Conservation (phyloP, 805 yeast genomes). For the Saccharomycopsis sp. region DNA sequence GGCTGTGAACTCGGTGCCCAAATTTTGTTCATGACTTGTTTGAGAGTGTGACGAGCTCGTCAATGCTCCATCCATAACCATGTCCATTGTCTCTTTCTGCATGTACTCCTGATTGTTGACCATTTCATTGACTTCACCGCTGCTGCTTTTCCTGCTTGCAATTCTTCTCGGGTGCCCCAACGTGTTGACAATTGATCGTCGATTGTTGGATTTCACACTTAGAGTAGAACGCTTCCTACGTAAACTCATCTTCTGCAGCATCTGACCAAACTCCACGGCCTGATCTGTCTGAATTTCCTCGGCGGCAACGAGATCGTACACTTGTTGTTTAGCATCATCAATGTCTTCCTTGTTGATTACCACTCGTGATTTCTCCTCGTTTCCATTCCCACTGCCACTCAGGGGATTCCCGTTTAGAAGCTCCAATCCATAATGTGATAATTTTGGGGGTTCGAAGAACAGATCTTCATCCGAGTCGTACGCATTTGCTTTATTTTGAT, state of each 20-base stretch:
- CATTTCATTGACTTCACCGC: not conserved
- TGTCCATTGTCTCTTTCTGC: not conserved
- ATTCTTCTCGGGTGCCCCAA: constrained; percentile 19
- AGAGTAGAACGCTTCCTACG: too few relatives aligned
- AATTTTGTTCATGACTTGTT: not conserved
- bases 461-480: constrained; percentile 22
- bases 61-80: not conserved
- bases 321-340: not conserved
- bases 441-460: constrained; percentile 21
- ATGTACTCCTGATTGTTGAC: not conserved
- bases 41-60: constrained; percentile 6
- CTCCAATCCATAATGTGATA: constrained; percentile 18
- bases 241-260: too few relatives aligned
- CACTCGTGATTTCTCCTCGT: too few relatives aligned
- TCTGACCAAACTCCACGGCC: too few relatives aligned
- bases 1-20: not conserved
- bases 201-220: too few relatives aligned
- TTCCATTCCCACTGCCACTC: not conserved
- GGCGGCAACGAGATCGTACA: too few relatives aligned
- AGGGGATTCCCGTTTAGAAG: constrained; percentile 12
- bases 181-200: too few relatives aligned
- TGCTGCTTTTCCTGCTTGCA: constrained; percentile 13
- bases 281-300: too few relatives aligned
- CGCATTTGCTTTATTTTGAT: constrained; percentile 5
- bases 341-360: not conserved